phyloP scores from a whole-genome alignment of 768 basidiomycete species.

The Hypholoma sublateritium region DNA sequence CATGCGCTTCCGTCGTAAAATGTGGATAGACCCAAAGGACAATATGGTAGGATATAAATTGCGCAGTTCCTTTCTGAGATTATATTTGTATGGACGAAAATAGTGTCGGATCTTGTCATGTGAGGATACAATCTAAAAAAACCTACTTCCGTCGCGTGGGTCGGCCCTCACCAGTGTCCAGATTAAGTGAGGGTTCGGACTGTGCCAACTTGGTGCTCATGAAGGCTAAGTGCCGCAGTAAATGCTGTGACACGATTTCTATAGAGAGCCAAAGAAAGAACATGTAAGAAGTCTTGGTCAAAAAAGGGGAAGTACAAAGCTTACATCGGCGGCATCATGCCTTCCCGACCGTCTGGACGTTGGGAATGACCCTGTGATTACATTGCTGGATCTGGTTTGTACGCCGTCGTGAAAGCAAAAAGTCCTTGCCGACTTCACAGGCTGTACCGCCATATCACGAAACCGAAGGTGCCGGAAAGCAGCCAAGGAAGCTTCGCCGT shows the following conservation, averaged over 20 bases:
- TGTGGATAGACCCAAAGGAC: too few species aligned
- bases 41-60: too few species aligned
- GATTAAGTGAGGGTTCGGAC: constrained; percentile 9
- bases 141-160: constrained; percentile 10
- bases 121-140: constrained; percentile 12
- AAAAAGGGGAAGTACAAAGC: not conserved
- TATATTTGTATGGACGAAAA: constrained; percentile 13
- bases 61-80: not conserved
- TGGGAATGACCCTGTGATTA: constrained; percentile 2
- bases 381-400: constrained; percentile 1
- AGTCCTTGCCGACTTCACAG: constrained; percentile 3
- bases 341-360: not conserved
- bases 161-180: constrained; percentile 3
- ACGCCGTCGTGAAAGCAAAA: not conserved
- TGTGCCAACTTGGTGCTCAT: constrained; percentile 6
- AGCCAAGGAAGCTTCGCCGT: constrained; percentile 9
- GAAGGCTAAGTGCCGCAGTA: constrained; percentile 1
- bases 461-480: constrained; percentile 4
- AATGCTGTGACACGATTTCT: not conserved
- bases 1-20: too few species aligned
- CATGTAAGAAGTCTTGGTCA: not conserved
- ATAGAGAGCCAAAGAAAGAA: not conserved
- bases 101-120: constrained; percentile 11
- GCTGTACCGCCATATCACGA: constrained; percentile 3
- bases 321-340: not conserved